These are phyloP conservation scores for Phytophthora fragariae DNA, from an alignment of 352 stramenopile genomes.

Conservation along the genomic window DNA sequence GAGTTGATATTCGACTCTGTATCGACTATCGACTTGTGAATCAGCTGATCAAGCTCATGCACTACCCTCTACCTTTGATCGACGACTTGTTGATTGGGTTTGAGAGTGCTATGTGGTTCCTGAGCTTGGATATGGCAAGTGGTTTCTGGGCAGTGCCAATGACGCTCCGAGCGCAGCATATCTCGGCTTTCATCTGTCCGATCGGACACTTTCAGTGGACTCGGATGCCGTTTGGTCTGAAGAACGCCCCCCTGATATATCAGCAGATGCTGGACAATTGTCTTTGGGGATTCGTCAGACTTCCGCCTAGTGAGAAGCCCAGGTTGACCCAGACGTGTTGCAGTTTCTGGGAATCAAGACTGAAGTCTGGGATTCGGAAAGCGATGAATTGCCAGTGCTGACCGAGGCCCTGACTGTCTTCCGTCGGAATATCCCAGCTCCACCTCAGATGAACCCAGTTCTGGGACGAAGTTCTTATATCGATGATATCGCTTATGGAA, in stretches of 20 bases:
- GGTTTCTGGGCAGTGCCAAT: too few relatives aligned
- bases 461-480: conserved; percentile 6
- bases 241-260: not conserved
- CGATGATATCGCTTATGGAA: conserved; percentile 7
- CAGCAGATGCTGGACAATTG: not conserved
- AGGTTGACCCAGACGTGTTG: not conserved
- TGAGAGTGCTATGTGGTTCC: too few relatives aligned
- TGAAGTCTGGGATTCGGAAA: not conserved
- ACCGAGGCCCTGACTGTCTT: not conserved
- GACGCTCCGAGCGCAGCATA: too few relatives aligned
- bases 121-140: too few relatives aligned
- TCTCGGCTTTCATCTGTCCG: not conserved
- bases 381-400: not conserved
- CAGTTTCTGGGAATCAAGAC: not conserved
- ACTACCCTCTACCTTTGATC: too few relatives aligned
- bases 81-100: too few relatives aligned
- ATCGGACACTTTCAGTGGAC: conserved; percentile 1
- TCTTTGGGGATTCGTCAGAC: conserved; percentile 1
- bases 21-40: too few relatives aligned
- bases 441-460: not conserved
- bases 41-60: too few relatives aligned
- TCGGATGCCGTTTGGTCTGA: conserved; percentile 1
- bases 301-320: not conserved
- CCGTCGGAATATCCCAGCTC: not conserved
- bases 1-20: too few relatives aligned